phyloP scores from a whole-genome alignment of 352 stramenopile species.

The Globisporangium sylvaticum region DNA sequence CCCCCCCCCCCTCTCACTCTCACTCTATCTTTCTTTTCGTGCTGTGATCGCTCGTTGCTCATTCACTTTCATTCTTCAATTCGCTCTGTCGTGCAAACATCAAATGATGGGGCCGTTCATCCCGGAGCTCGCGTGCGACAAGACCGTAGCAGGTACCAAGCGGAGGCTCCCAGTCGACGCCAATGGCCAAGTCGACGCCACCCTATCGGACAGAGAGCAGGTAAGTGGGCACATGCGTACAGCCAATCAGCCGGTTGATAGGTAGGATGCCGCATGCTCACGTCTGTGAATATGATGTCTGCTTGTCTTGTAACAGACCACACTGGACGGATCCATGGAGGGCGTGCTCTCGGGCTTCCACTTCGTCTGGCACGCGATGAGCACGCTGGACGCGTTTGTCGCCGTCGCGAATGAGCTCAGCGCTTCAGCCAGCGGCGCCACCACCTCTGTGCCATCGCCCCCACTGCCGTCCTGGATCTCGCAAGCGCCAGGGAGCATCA shows the following conservation, averaged over 20 bases:
- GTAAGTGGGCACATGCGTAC: no score
- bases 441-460: no score
- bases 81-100: no score
- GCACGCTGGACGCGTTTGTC: constrained; percentile 19
- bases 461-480: constrained; percentile 23
- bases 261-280: background rate
- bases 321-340: background rate
- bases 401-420: constrained; percentile 20
- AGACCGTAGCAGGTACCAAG: background rate
- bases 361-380: constrained; percentile 8
- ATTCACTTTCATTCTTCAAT: no score
- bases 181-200: background rate
- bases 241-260: no score
- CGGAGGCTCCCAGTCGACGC: background rate
- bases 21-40: no score
- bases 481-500: constrained; percentile 27
- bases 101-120: background rate
- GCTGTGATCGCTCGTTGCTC: no score
- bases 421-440: background rate
- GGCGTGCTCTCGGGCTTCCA: constrained; percentile 4
- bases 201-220: background rate
- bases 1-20: no score
- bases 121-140: background rate
- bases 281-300: no score
- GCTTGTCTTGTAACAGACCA: background rate